Percentiles rank a stretch among this genome's conserved stretches.
phyloP scores from a whole-genome alignment of 2,329 filamentous ascomycete genomes.

The Cephalotrichum gorgonifer region DNA sequence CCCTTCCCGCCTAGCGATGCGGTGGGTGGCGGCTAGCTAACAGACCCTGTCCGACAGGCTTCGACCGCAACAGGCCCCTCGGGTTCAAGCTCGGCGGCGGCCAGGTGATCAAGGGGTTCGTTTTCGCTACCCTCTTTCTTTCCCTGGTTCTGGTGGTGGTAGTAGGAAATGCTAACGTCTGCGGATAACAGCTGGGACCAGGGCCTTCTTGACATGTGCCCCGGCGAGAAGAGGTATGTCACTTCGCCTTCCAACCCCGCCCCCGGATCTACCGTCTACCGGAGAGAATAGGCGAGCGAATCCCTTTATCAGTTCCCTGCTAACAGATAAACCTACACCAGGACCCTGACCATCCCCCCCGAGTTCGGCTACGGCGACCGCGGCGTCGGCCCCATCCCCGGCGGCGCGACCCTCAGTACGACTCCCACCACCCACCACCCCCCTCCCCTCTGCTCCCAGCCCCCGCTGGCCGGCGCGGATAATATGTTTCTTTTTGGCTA shows the following conservation, averaged over 20 bases:
- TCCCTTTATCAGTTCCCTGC: conserved; percentile 5
- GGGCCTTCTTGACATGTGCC: conserved; percentile 86
- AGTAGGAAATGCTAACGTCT: neutral
- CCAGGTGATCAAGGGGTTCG: conserved; percentile 80
- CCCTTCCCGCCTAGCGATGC: too few relatives aligned
- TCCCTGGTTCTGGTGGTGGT: neutral
- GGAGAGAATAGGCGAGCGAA: neutral
- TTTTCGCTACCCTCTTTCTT: conserved; percentile 10
- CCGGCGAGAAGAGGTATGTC: conserved; percentile 70
- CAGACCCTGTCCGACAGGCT: conserved; percentile 32
- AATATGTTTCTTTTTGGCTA: conserved; percentile 8
- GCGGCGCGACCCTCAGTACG: conserved; percentile 64
- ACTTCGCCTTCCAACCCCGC: neutral
- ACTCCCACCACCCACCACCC: too few relatives aligned
- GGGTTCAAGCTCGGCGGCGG: conserved; percentile 69
- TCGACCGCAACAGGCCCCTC: conserved; percentile 68
- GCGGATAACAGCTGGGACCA: conserved; percentile 64
- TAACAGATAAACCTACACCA: conserved; percentile 21
- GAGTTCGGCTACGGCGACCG: conserved; percentile 72
- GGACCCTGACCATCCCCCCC: conserved; percentile 82
- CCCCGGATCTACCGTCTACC: neutral
- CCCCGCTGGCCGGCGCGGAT: conserved; percentile 2
- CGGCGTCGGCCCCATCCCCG: conserved; percentile 72
- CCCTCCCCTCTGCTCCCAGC: too few relatives aligned
- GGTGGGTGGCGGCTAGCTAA: too few relatives aligned